phyloP scores from a whole-genome alignment of 805 yeast genomes.

The Allodekkera sacchari region DNA sequence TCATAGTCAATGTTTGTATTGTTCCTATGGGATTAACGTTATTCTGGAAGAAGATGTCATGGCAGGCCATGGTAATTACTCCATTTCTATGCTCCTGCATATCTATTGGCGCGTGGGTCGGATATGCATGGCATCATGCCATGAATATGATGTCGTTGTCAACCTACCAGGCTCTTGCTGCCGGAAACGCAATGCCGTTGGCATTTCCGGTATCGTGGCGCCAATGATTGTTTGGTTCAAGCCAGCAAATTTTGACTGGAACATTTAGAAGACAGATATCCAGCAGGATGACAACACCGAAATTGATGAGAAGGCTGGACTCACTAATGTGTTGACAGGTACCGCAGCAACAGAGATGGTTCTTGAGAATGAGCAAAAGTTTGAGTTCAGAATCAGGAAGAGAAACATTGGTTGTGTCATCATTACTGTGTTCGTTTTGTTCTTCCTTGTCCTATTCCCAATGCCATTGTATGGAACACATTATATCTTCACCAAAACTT shows the following conservation, averaged over 20 bases:
- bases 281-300: slow-evolving; percentile 32
- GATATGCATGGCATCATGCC: slow-evolving; percentile 26
- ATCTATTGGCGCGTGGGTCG: slow-evolving; percentile 35
- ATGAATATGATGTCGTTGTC: slow-evolving; percentile 29
- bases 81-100: slow-evolving; percentile 37
- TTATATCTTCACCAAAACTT: slow-evolving; percentile 29
- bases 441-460: slow-evolving; percentile 26
- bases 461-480: slow-evolving; percentile 33
- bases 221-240: slow-evolving; percentile 36
- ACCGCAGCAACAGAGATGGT: slow-evolving; percentile 23
- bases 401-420: slow-evolving; percentile 21
- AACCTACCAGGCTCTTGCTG: slow-evolving; percentile 44
- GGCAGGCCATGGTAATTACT: slow-evolving; percentile 35
- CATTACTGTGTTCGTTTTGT: slow-evolving; percentile 20
- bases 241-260: slow-evolving; percentile 45
- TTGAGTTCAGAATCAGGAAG: slow-evolving; percentile 16
- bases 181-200: slow-evolving; percentile 50
- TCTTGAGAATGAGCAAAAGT: slow-evolving; percentile 14
- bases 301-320: slow-evolving; percentile 24
- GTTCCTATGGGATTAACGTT: slow-evolving; percentile 40
- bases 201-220: slow-evolving; percentile 36
- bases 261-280: slow-evolving; percentile 35
- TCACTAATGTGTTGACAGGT: slow-evolving; percentile 19
- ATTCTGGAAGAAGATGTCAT: slow-evolving; percentile 37
- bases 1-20: slow-evolving; percentile 48